A percentile compares a stretch with the other conserved stretches of the same genome.
phyloP scores from a whole-genome alignment of 2,329 filamentous ascomycete genomes.

The Monosporascus sp. region DNA sequence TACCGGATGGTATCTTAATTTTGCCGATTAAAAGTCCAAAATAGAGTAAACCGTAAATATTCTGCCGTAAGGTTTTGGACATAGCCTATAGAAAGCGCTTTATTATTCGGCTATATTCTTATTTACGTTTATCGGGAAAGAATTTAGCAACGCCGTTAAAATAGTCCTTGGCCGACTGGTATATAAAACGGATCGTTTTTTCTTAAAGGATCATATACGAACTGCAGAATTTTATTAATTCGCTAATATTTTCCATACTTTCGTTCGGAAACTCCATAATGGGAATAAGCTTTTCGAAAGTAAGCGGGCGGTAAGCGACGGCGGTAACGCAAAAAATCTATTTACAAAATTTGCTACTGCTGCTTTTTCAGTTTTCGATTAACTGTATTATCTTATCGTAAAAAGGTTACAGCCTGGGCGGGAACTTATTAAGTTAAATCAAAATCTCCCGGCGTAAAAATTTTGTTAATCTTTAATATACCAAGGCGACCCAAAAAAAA shows the following conservation, averaged over 20 bases:
- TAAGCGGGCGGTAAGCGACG: constrained; percentile 30
- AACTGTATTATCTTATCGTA: constrained; percentile 33
- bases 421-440: constrained; percentile 16
- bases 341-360: constrained; percentile 25
- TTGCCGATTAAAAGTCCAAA: constrained; percentile 17
- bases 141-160: constrained; percentile 12
- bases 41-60: constrained; percentile 28
- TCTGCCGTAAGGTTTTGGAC: constrained; percentile 20
- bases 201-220: constrained; percentile 33
- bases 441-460: constrained; percentile 6
- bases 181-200: constrained; percentile 28
- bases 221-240: constrained; percentile 29
- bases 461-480: constrained; percentile 26
- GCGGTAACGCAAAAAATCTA: constrained; percentile 27
- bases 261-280: constrained; percentile 5
- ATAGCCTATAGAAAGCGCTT: constrained; percentile 27
- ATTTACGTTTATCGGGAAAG: constrained; percentile 1
- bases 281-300: constrained; percentile 25
- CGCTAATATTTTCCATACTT: constrained; percentile 7
- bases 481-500: constrained; percentile 39
- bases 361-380: constrained; percentile 16
- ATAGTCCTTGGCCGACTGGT: constrained; percentile 40
- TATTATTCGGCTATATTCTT: not conserved
- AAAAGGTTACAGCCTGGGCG: constrained; percentile 27
- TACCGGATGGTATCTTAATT: constrained; percentile 12